Conservation (phyloP, 768 basidiomycete species). For the Suillus weaverae region DNA sequence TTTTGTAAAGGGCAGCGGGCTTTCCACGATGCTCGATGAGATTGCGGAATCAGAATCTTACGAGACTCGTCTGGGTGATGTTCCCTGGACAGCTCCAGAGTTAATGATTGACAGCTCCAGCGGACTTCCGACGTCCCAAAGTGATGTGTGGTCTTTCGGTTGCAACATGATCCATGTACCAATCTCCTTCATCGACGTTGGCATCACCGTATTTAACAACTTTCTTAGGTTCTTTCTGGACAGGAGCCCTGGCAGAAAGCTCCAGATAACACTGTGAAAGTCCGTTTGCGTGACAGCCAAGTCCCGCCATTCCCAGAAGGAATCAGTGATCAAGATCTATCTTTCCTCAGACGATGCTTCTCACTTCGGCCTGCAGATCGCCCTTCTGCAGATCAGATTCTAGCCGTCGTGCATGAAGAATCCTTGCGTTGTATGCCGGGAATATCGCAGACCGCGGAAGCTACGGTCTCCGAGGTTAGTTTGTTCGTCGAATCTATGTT, state of each 20-base stretch:
- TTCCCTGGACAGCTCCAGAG: conserved; percentile 19
- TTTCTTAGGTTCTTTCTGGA: neutral
- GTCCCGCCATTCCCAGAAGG: neutral
- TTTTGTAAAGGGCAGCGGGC: conserved; percentile 37
- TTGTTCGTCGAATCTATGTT: neutral
- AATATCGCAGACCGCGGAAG: neutral
- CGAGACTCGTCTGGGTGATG: conserved; percentile 5
- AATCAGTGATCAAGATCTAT: neutral
- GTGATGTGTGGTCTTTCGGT: conserved; percentile 24
- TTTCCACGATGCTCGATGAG: conserved; percentile 41
- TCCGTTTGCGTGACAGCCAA: neutral
- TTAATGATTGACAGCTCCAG: conserved; percentile 5
- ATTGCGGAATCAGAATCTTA: conserved; percentile 28
- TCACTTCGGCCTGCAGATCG: neutral
- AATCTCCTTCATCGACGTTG: neutral
- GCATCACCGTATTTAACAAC: neutral
- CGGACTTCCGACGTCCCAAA: conserved; percentile 1
- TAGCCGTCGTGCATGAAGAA: neutral
- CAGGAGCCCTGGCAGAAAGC: neutral
- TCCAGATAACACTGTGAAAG: neutral
- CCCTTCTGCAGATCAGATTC: neutral
- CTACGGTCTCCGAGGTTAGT: neutral
- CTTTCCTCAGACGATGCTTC: neutral
- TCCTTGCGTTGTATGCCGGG: neutral
- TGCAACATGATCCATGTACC: conserved; percentile 21